Evolutionary conservation across 345 rosid species (phyloP).

Genomic region (Rhodamnia rubescens): DNA sequence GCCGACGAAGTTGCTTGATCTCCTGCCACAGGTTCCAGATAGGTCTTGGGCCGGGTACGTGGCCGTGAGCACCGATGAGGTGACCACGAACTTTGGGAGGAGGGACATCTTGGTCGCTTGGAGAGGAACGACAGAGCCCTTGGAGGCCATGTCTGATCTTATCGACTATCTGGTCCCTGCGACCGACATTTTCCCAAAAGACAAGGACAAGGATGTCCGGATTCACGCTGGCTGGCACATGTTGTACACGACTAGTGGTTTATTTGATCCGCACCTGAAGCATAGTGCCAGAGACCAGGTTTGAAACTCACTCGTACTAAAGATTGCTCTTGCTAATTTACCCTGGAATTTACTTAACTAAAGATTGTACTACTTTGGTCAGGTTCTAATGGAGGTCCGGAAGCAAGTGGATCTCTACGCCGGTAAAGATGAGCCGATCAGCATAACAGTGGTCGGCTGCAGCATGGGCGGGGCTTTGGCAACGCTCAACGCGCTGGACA

Average conservation of each 20-base stretch:
- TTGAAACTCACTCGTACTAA: neutral
- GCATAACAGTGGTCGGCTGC: slow-evolving; percentile 51
- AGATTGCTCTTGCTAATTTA: neutral
- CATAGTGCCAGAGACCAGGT: slow-evolving; percentile 55
- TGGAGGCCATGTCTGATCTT: slow-evolving; percentile 49
- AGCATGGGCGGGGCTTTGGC: slow-evolving; percentile 56
- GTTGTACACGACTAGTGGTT: slow-evolving; percentile 41
- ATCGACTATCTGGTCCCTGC: slow-evolving; percentile 31
- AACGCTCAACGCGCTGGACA: slow-evolving; percentile 46
- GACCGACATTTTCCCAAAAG: slow-evolving; percentile 16
- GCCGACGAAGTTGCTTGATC: slow-evolving; percentile 21
- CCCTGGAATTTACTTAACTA: neutral
- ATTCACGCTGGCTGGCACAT: slow-evolving; percentile 69
- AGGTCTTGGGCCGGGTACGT: slow-evolving; percentile 70
- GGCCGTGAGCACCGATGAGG: slow-evolving; percentile 66
- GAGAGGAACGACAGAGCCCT: slow-evolving; percentile 55
- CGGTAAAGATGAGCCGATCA: slow-evolving; percentile 36
- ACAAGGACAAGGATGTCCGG: slow-evolving; percentile 7
- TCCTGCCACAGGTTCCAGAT: slow-evolving; percentile 32
- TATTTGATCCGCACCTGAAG: slow-evolving; percentile 14
- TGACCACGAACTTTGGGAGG: slow-evolving; percentile 35
- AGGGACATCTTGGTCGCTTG: slow-evolving; percentile 70
- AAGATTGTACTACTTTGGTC: neutral
- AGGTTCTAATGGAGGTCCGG: slow-evolving; percentile 29
- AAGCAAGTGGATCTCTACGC: slow-evolving; percentile 31